Evolutionary conservation across 2,329 filamentous ascomycete species (phyloP).

Genomic region (Arthroderma sp.): DNA sequence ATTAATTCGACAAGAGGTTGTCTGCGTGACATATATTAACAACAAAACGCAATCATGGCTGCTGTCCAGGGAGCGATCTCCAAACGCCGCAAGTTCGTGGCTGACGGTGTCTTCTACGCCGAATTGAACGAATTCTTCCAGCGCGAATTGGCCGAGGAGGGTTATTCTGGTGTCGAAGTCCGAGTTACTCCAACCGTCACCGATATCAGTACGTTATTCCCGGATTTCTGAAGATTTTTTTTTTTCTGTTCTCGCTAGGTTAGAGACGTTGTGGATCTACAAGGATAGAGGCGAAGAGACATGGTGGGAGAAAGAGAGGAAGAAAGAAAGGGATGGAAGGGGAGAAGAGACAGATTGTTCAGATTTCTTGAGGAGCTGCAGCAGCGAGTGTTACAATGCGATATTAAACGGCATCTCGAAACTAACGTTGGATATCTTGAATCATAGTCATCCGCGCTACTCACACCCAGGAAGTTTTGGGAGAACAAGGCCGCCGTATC

Average conservation of each 20-base stretch:
- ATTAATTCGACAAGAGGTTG: slow-evolving; percentile 4
- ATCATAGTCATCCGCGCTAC: slow-evolving; percentile 82
- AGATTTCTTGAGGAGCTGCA: too few relatives aligned
- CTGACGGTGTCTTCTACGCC: slow-evolving; percentile 99
- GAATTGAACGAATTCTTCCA: slow-evolving; percentile 99
- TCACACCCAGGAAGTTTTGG: slow-evolving; percentile 99
- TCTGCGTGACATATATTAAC: slow-evolving; percentile 8
- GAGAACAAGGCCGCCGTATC: slow-evolving; percentile 99
- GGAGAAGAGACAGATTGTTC: too few relatives aligned
- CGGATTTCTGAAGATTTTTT: too few relatives aligned
- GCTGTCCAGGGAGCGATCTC: slow-evolving; percentile 40
- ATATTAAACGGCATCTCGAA: too few relatives aligned
- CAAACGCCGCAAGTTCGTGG: slow-evolving; percentile 60
- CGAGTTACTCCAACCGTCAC: slow-evolving; percentile 99
- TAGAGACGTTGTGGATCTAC: background rate
- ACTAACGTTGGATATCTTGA: too few relatives aligned
- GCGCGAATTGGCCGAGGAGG: slow-evolving; percentile 99
- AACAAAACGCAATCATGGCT: slow-evolving; percentile 34
- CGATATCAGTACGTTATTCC: slow-evolving; percentile 63
- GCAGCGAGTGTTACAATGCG: too few relatives aligned
- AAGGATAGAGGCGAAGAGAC: background rate
- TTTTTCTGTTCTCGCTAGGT: background rate
- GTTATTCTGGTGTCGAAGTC: slow-evolving; percentile 99
- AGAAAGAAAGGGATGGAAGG: too few relatives aligned
- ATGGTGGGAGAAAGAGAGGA: too few relatives aligned